Percentiles rank a stretch among this genome's conserved stretches.
Conservation (phyloP, 2,329 filamentous ascomycete species). For the Sporothrix phasma region DNA sequence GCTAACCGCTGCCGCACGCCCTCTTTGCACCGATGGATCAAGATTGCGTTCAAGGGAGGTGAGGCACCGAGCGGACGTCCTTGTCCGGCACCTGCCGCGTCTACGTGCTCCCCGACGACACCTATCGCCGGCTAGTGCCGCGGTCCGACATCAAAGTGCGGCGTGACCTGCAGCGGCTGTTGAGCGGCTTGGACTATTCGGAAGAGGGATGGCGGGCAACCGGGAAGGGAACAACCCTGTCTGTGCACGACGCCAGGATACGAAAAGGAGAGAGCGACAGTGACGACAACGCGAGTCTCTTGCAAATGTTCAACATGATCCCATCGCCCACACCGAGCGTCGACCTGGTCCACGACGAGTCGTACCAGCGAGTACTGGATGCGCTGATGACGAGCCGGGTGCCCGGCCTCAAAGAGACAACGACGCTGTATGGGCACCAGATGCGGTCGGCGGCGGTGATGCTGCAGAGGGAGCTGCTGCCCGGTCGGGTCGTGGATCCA, state of each 20-base stretch:
- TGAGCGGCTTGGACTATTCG: slow-evolving; percentile 48
- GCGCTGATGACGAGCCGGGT: slow-evolving; percentile 45
- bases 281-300: slow-evolving; percentile 31
- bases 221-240: slow-evolving; percentile 2
- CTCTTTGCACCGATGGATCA: neutral
- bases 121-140: slow-evolving; percentile 42
- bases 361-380: slow-evolving; percentile 44
- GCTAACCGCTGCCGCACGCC: neutral
- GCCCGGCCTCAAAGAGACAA: slow-evolving; percentile 50
- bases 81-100: slow-evolving; percentile 31
- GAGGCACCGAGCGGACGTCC: slow-evolving; percentile 32
- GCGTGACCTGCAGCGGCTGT: slow-evolving; percentile 37
- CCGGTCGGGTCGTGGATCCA: slow-evolving; percentile 59
- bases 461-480: slow-evolving; percentile 67
- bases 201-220: slow-evolving; percentile 39
- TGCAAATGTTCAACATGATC: slow-evolving; percentile 64
- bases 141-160: slow-evolving; percentile 36
- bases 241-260: neutral
- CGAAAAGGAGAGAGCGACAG: neutral
- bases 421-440: slow-evolving; percentile 68
- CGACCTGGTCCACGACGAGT: slow-evolving; percentile 37
- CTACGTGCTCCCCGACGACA: slow-evolving; percentile 57
- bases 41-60: neutral
- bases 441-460: slow-evolving; percentile 70
- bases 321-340: slow-evolving; percentile 56